A percentile compares a stretch with the other conserved stretches of the same genome.
Evolutionary conservation across 768 basidiomycete genomes (phyloP).

Genomic region (Obba rivulosa): DNA sequence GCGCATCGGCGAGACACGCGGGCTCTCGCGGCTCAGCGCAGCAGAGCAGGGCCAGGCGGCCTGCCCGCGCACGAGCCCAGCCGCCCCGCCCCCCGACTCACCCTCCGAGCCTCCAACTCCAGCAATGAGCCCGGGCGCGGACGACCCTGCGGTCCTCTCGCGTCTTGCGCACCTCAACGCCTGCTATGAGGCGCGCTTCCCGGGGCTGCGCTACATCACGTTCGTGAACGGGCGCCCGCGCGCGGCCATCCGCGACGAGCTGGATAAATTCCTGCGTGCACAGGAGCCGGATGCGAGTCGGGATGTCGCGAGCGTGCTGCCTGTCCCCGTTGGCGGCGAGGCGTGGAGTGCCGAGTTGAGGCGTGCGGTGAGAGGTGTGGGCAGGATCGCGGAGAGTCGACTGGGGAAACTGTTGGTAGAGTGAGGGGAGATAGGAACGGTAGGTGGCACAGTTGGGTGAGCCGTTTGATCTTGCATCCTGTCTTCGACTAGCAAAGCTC

Average conservation of each 20-base stretch:
- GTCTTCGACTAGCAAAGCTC: no score
- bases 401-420: conserved; percentile 37
- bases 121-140: conserved; percentile 43
- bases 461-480: no score
- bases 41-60: conserved; percentile 66
- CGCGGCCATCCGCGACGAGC: conserved; percentile 66
- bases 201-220: conserved; percentile 81
- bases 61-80: no score
- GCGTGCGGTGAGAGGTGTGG: conserved; percentile 71
- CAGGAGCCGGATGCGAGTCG: conserved; percentile 45
- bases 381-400: conserved; percentile 70
- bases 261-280: conserved; percentile 58
- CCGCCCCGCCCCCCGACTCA: conserved; percentile 66
- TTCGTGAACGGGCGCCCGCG: conserved; percentile 86
- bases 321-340: conserved; percentile 32
- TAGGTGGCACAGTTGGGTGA: no score
- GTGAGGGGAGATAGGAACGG: conserved; percentile 12
- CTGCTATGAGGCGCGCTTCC: conserved; percentile 69
- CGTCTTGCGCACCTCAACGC: conserved; percentile 72
- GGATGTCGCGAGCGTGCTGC: conserved; percentile 30
- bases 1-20: conserved; percentile 78
- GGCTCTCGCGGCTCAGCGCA: conserved; percentile 69
- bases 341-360: conserved; percentile 65
- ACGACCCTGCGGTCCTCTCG: conserved; percentile 68
- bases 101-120: no score